Evolutionary conservation across 2,329 filamentous ascomycete genomes (phyloP), one percentile per base, ranked within the genome.

Genomic region (Claviceps capensis): DNA sequence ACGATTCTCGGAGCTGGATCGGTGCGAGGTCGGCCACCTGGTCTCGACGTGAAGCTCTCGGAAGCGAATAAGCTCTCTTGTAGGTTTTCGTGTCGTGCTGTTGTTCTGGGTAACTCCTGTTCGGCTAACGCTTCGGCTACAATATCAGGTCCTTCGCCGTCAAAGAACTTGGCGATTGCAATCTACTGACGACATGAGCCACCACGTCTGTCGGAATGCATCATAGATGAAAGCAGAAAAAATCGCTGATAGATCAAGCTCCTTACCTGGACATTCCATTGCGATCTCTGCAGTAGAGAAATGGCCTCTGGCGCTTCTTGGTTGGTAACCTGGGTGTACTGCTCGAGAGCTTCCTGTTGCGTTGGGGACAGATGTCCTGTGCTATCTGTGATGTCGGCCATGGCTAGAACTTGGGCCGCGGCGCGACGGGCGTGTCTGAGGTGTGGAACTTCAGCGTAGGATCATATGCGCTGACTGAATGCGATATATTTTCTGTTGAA

Each of bases 161-260:
- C 93, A 66, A 96, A 98, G 78, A 97, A 97, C 64, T 94, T 94
- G 58, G 93, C 82, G 57, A 98, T 91, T 53, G 93, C 91, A 61
- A 97, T 95, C 84, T 96, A 64, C 4, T 52, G 14, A 11, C 9
- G 45, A 37, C 38, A 22, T 37, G 44, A 41, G 41, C 30, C 19
- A 37, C 14, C 42, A 19, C 22, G 19, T 47, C 19, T 48, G 19
- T 48, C 5, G n/a, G 36, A 30, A 36, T 47, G 17, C 45, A 22
- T 34, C 43, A 26, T 14, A 17, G 4, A 30, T 19, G 13, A 3
- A 4, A 13, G 6, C 17, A n/a, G n/a, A 11, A 37, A 36, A 4
- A 17, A 37, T 16, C 5, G 26, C 22, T 16, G 3, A 19, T 5
- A 36, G 30, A 4, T 16, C 7, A 17, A 5, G 36, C 22, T 9